Conservation (phyloP, 306 rosid genomes). For the Casuarina equisetifolia region DNA sequence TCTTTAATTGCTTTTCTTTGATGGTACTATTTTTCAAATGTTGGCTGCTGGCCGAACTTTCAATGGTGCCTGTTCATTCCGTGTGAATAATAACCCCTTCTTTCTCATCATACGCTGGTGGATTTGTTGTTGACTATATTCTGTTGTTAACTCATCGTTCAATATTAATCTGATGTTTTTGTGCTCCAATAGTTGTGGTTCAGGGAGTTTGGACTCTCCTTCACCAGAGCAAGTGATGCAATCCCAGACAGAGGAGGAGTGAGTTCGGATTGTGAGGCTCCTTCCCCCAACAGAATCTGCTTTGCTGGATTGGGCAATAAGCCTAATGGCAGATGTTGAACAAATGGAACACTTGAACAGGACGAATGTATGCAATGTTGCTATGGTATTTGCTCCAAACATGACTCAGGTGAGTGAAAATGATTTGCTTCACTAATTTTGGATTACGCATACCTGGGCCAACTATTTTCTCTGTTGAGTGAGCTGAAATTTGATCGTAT, state of each 20-base stretch:
- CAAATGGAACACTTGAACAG: constrained; percentile 85
- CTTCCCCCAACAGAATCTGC: constrained; percentile 92
- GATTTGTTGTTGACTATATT: too few species aligned
- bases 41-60: neutral
- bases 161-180: too few species aligned
- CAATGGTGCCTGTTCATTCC: constrained; percentile 4
- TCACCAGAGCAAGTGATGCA: constrained; percentile 95
- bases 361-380: constrained; percentile 94
- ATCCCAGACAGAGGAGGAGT: constrained; percentile 87
- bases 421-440: constrained; percentile 15
- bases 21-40: neutral
- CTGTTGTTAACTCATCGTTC: too few species aligned
- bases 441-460: neutral
- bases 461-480: constrained; percentile 7
- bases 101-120: neutral
- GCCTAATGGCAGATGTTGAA: constrained; percentile 93
- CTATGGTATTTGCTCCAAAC: constrained; percentile 49
- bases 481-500: constrained; percentile 15
- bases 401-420: constrained; percentile 74
- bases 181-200: constrained; percentile 79
- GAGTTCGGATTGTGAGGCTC: constrained; percentile 70
- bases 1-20: neutral
- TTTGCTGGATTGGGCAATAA: constrained; percentile 88
- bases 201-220: constrained; percentile 87
- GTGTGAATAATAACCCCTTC: neutral